Base-by-base conservation (phyloP, 208 protist genomes). In the Zelonia costaricensis region DNA sequence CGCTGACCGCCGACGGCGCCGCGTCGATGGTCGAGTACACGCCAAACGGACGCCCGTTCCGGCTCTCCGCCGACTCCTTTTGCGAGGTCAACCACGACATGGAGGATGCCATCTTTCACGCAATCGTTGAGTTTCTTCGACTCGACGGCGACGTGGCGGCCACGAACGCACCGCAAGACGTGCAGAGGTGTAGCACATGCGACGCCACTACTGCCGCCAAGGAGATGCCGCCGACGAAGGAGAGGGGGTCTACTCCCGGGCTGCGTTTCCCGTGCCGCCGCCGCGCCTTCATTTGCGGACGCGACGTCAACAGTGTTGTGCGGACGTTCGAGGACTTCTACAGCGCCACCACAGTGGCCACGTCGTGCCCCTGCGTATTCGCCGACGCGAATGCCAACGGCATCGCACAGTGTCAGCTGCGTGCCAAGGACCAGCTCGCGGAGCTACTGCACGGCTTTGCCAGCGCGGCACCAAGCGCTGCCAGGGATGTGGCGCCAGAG, bases 71-170 rank as follows among this genome's bases (percentile, higher is more conserved):
- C 1, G 72, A 86, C 53, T 70, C 67, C 5, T 82, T 86, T 42
- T 74, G 80, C 28, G 80, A 86, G 46, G 76, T 81, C 15, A 86
- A 78, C 27, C 75, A 66, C 20, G 49, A 48, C 7, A 83, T 86
- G 76, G 80, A 81, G 42, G 65, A 70, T 22, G 76, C 70, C 25
- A 80, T 86, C 8, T 80, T 62, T 30, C 28, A 72, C 23, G 48
- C 59, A 4, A 81, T 80, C 36, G 31, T 69, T 4, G 25, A 45
- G 22, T 75, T 80, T 61, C 58, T 85, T 2, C 45, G 49, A 5
- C 62, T 85, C n/a, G n/a, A n/a, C n/a, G n/a, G n/a, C n/a, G n/a
- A n/a, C n/a, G n/a, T n/a, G n/a, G n/a, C n/a, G n/a, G n/a, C n/a
- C n/a, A n/a, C n/a, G n/a, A n/a, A n/a, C n/a, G n/a, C n/a, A n/a